Evolutionary conservation across 257 asterid genomes (phyloP), one percentile per base, ranked within the genome.

Genomic region (Ligustrum vulgare): DNA sequence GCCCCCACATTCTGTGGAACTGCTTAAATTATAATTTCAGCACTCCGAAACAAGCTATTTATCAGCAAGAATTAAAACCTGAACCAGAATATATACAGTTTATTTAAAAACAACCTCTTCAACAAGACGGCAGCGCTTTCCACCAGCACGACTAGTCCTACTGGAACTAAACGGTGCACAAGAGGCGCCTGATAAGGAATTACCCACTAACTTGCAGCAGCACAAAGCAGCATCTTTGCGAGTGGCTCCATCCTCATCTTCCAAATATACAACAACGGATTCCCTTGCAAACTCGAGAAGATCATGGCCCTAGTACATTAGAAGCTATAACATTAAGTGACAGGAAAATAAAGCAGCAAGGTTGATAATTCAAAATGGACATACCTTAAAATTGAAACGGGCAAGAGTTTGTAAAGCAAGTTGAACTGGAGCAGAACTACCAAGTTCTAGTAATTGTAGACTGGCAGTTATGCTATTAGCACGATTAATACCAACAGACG

Each of bases 211-310:
- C 77, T 89, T 91, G 88, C 97, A 95, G 91, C 99, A 95, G 86
- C 99, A 95, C 33, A 95, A 84, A 8, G 98, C 99, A 79, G 99
- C 98, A 84, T 93, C 97, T 88, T 93, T 95, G 74, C 99, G 83
- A 78, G 97, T 95, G 60, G 86, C 91, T 80, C 99, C 97, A 77
- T 93, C 98, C 67, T 95, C 99, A 58, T 95, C 99, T 83, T 93
- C 98, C 65, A 95, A 85, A 85, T 91, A 95, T 45, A 82, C 85
- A 84, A 95, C 91, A 78, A 91, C 99, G 72, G 94, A 93, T 72
- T 89, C 97, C 82, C 96, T 89, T 70, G 97, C 98, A 83, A 91
- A 91, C 89, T 89, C 96, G 7, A 95, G 98, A 80, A 95, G 99
- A 87, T 91, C 98, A 79, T 91, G 97, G 69, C 97, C 99, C 99